Percentiles rank a stretch among this genome's conserved stretches.
Conservation (phyloP, 495 filamentous ascomycete species). For the Hypoxylon fragiforme region DNA sequence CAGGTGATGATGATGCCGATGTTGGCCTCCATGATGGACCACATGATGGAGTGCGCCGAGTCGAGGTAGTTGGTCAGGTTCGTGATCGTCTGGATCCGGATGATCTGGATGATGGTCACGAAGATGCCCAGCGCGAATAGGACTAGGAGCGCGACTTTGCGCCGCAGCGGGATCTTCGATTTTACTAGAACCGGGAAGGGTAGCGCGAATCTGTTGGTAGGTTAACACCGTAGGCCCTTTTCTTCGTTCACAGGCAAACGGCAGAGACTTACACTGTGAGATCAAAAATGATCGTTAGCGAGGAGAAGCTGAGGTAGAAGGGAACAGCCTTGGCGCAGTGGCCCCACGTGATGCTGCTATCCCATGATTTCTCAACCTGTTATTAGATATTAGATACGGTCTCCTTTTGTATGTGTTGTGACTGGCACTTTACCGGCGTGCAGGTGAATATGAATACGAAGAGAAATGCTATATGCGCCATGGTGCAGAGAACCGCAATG, state of each 20-base stretch:
- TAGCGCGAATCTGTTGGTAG: constrained; percentile 39
- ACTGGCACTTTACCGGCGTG: constrained; percentile 40
- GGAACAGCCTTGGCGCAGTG: constrained; percentile 47
- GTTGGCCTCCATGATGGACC: constrained; percentile 56
- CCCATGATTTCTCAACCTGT: constrained; percentile 52
- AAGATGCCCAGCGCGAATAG: constrained; percentile 56
- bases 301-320: constrained; percentile 50
- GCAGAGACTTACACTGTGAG: constrained; percentile 43
- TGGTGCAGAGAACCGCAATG: constrained; percentile 38
- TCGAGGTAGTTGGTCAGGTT: constrained; percentile 49
- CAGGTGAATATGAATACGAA: constrained; percentile 48
- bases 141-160: constrained; percentile 46
- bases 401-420: not conserved
- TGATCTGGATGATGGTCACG: constrained; percentile 56
- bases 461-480: constrained; percentile 41
- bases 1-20: constrained; percentile 54
- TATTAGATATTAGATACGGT: not conserved
- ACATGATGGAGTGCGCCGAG: constrained; percentile 50
- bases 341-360: constrained; percentile 40
- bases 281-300: constrained; percentile 49
- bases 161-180: constrained; percentile 42
- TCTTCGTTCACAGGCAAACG: not conserved
- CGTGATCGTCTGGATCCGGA: constrained; percentile 55
- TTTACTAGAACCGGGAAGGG: constrained; percentile 53
- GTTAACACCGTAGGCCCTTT: not conserved